phyloP scores from a whole-genome alignment of 495 filamentous ascomycete genomes.

The Chaetomium fimeti region DNA sequence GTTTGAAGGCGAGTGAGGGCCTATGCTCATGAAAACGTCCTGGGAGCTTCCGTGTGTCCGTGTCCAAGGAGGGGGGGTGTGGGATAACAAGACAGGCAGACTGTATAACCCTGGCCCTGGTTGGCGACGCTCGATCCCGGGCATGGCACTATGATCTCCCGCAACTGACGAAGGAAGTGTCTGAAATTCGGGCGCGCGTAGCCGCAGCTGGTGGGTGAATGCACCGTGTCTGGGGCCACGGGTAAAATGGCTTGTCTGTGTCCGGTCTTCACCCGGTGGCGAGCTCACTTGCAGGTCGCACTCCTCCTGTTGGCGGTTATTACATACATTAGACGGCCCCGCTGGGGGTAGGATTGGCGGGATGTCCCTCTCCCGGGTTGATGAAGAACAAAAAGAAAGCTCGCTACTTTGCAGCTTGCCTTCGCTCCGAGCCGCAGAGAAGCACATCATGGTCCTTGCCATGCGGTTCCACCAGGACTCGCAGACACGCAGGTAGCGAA shows the following conservation, averaged over 20 bases:
- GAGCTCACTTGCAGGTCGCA: slow-evolving; percentile 23
- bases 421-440: not conserved
- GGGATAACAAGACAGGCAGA: not conserved
- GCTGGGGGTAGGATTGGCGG: slow-evolving; percentile 17
- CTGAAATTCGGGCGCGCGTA: slow-evolving; percentile 37
- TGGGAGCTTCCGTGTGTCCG: slow-evolving; percentile 13
- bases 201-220: slow-evolving; percentile 40
- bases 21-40: not conserved
- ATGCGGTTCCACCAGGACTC: not conserved
- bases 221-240: slow-evolving; percentile 37
- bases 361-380: slow-evolving; percentile 7
- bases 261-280: slow-evolving; percentile 34
- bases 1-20: slow-evolving; percentile 3
- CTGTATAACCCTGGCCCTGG: slow-evolving; percentile 1
- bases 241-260: slow-evolving; percentile 37
- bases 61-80: not conserved
- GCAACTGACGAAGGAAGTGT: slow-evolving; percentile 24
- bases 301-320: slow-evolving; percentile 19
- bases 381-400: slow-evolving; percentile 9
- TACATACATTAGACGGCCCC: slow-evolving; percentile 16
- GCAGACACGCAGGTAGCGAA: not conserved
- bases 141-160: slow-evolving; percentile 3
- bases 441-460: slow-evolving; percentile 13
- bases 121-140: slow-evolving; percentile 8
- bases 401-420: not conserved